Percentiles rank a stretch among this genome's conserved stretches.
These are phyloP conservation scores for Graphilbum fragrans DNA, from an alignment of 2,329 filamentous ascomycete genomes.

Conservation along the genomic window DNA sequence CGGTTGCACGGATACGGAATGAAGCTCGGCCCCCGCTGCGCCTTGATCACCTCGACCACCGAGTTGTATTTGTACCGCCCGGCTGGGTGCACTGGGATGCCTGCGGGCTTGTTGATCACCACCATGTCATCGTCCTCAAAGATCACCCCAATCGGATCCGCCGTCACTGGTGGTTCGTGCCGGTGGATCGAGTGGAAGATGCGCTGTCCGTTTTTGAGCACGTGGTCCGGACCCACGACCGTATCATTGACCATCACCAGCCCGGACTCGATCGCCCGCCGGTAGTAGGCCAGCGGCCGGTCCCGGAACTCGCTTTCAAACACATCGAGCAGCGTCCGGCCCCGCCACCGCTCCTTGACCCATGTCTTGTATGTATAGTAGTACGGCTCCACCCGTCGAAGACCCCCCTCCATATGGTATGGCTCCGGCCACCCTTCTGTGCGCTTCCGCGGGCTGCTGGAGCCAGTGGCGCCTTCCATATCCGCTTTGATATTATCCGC, in stretches of 20 bases:
- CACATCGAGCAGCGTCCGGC: slow-evolving; percentile 68
- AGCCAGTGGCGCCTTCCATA: neutral
- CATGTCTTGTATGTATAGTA: slow-evolving; percentile 90
- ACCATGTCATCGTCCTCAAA: slow-evolving; percentile 90
- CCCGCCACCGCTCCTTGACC: slow-evolving; percentile 90
- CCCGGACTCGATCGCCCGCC: slow-evolving; percentile 67
- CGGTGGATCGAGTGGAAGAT: slow-evolving; percentile 90
- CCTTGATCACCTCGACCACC: slow-evolving; percentile 82
- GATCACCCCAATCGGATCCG: slow-evolving; percentile 65
- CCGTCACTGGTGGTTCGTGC: slow-evolving; percentile 87
- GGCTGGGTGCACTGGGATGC: slow-evolving; percentile 88
- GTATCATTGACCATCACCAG: slow-evolving; percentile 72
- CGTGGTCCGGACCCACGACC: slow-evolving; percentile 50
- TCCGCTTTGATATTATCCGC: no score
- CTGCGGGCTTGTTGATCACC: slow-evolving; percentile 93
- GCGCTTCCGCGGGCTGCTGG: neutral
- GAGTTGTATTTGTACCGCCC: slow-evolving; percentile 95
- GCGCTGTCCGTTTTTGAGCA: slow-evolving; percentile 78
- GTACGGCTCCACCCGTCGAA: slow-evolving; percentile 77
- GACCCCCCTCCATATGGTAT: slow-evolving; percentile 72
- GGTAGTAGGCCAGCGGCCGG: slow-evolving; percentile 76
- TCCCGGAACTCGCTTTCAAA: slow-evolving; percentile 90
- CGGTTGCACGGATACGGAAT: slow-evolving; percentile 68
- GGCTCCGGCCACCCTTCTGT: slow-evolving; percentile 39
- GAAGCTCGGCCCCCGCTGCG: slow-evolving; percentile 49